Evolutionary conservation across 768 basidiomycete species (phyloP).

Genomic region (Hortiboletus campestris): DNA sequence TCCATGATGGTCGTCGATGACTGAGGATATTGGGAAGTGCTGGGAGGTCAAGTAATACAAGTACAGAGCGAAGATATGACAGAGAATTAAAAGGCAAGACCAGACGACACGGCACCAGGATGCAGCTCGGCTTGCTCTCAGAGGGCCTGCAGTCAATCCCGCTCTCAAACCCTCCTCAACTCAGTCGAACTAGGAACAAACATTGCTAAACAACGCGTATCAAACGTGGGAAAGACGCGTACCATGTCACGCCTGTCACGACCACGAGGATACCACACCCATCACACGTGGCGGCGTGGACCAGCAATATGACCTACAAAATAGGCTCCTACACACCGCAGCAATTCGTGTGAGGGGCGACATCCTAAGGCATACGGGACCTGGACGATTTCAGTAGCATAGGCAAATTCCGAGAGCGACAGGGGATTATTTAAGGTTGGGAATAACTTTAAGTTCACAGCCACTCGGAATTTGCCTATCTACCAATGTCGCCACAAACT

Average conservation of each 20-base stretch:
- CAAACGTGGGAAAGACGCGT: slow-evolving; percentile 26
- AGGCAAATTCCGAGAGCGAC: no score
- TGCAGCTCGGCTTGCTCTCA: background rate
- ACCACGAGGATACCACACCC: slow-evolving; percentile 14
- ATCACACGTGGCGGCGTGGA: slow-evolving; percentile 17
- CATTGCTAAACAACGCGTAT: slow-evolving; percentile 31
- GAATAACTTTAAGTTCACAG: no score
- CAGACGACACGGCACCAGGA: background rate
- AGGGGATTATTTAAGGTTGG: no score
- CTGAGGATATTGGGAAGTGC: background rate
- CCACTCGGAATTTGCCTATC: no score
- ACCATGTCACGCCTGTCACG: background rate
- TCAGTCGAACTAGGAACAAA: slow-evolving; percentile 29
- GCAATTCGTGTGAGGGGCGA: no score
- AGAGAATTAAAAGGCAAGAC: background rate
- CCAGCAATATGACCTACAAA: no score
- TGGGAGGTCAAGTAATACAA: slow-evolving; percentile 11
- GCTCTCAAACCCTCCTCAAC: background rate
- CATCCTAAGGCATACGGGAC: no score
- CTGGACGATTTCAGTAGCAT: no score
- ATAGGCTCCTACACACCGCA: no score
- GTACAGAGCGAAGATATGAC: slow-evolving; percentile 18
- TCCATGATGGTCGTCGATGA: slow-evolving; percentile 19
- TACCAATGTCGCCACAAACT: no score
- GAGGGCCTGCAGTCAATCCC: background rate